Percentiles rank a stretch among this genome's conserved stretches.
phyloP scores from a whole-genome alignment of 2,329 filamentous ascomycete genomes.

The Pestalotiopsis sp. region DNA sequence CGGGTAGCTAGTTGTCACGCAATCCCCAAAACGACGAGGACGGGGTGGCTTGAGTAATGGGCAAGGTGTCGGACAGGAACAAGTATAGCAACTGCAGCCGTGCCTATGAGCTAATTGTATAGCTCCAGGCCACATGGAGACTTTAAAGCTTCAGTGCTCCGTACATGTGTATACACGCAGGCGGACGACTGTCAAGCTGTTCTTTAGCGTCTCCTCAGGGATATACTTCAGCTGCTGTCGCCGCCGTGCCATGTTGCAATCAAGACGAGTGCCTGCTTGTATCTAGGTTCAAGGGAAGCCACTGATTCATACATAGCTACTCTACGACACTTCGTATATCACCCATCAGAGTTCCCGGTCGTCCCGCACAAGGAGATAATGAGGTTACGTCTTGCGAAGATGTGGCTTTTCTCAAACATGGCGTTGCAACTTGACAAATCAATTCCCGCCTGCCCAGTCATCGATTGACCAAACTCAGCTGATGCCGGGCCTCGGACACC shows the following conservation, averaged over 20 bases:
- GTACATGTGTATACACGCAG: too few relatives aligned
- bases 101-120: not conserved
- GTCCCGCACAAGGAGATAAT: not conserved
- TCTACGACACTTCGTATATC: too few relatives aligned
- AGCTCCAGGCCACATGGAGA: too few relatives aligned
- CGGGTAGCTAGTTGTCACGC: not conserved
- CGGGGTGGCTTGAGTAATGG: not conserved
- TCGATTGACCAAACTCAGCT: not conserved
- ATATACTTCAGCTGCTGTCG: too few relatives aligned
- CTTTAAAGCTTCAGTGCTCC: too few relatives aligned
- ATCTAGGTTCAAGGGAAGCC: too few relatives aligned
- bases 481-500: not conserved
- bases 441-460: not conserved
- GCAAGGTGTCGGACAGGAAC: not conserved
- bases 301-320: too few relatives aligned
- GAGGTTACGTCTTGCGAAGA: not conserved
- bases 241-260: too few relatives aligned
- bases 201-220: too few relatives aligned
- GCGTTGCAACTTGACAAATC: slow-evolving; percentile 1
- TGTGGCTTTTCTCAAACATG: not conserved
- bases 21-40: not conserved
- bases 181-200: too few relatives aligned
- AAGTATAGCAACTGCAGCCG: not conserved
- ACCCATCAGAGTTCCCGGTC: not conserved
- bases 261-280: too few relatives aligned